Base-by-base conservation (phyloP, 768 basidiomycete species). In the Leccinum variicolor region DNA sequence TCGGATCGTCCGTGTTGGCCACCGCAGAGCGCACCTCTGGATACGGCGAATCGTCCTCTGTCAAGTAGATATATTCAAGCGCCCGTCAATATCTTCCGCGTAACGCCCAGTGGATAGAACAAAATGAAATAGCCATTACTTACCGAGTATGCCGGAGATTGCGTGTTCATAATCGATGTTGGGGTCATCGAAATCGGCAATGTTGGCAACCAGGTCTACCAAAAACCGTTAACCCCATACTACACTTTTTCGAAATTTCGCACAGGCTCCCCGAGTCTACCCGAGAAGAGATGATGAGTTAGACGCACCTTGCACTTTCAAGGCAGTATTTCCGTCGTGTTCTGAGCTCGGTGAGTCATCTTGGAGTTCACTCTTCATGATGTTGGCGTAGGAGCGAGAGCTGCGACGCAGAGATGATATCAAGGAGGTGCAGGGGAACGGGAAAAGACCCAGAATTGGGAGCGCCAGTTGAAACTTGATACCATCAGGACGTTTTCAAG, bases 11-110 rank as follows among this genome's bases (percentile, higher is more conserved):
- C 34, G 81, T 84, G 69, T 87, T 89, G 19, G 85, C 82, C 8
- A 90, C 88, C 8, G 89, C 87, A 7, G 86, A 84, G 49, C 89
- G 83, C 14, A 90, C 89, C 69, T 93, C 91, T 6, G 88, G 89
- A 67, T 93, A 93, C 3, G 91, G 91, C 2, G 89, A 91, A 68
- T 92, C 91, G 62, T 92, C 87, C 66, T 81, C 81, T 77, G 53
- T 7, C 28, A 17, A 13, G 36, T n/a, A 4, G 8, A 39, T n/a
- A n/a, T 39, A 17, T 17, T 17, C 36, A n/a, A 8, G 17, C 17
- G 17, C 28, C 31, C 28, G 47, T 17, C 21, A 10, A 14, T 14
- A 19, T 31, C 15, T 31, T 3, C 5, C 14, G 25, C 29, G 17
- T 36, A n/a, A 39, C 36, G 17, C 17, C 36, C 36, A 39, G 0